These are phyloP conservation scores for Hymenoscyphus linearis DNA, from an alignment of 2,329 filamentous ascomycete genomes.

Conservation along the genomic window DNA sequence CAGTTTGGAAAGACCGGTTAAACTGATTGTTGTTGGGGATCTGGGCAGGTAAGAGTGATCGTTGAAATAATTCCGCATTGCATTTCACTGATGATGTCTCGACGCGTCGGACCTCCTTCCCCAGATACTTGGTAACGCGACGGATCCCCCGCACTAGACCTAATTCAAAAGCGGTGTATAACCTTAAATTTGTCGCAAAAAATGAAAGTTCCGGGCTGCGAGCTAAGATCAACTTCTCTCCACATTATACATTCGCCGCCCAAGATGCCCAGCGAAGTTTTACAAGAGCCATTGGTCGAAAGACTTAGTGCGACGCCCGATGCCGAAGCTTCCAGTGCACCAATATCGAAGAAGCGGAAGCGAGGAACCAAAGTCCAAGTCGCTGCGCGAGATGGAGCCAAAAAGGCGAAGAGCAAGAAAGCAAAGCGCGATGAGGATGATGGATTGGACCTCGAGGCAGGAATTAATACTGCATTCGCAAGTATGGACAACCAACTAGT, in stretches of 20 bases:
- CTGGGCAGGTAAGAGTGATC: neutral
- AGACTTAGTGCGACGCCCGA: slow-evolving; percentile 19
- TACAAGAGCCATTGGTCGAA: slow-evolving; percentile 31
- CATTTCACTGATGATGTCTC: neutral
- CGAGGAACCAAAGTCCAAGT: slow-evolving; percentile 14
- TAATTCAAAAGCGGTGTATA: slow-evolving; percentile 2
- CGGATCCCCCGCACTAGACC: slow-evolving; percentile 2
- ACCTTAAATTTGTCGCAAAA: neutral
- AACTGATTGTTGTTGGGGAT: neutral
- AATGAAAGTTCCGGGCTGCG: neutral
- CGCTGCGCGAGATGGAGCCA: slow-evolving; percentile 27
- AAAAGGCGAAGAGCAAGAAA: slow-evolving; percentile 54
- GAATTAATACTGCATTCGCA: slow-evolving; percentile 74
- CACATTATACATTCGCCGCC: neutral
- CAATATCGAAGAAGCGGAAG: slow-evolving; percentile 30
- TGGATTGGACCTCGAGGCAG: slow-evolving; percentile 60
- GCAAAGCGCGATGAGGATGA: slow-evolving; percentile 51
- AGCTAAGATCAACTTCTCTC: neutral
- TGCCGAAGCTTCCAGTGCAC: slow-evolving; percentile 5
- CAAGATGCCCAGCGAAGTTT: slow-evolving; percentile 24
- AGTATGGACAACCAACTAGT: slow-evolving; percentile 79
- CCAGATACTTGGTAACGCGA: neutral
- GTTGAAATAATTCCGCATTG: neutral
- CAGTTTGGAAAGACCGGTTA: neutral
- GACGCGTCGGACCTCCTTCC: neutral